phyloP scores from a whole-genome alignment of 805 yeast genomes.

The Candida bentonensis region DNA sequence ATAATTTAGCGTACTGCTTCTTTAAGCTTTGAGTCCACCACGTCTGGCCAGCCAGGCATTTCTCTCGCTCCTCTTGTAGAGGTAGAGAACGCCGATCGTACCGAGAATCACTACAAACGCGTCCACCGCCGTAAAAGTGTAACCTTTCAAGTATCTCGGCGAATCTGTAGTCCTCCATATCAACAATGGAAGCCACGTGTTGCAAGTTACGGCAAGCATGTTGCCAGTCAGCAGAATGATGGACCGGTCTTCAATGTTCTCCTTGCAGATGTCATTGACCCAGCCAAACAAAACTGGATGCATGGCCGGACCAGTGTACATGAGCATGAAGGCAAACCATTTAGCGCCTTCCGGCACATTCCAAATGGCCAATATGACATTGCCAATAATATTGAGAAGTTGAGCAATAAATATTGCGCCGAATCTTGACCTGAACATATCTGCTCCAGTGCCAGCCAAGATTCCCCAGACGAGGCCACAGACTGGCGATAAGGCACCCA shows the following conservation, averaged over 20 bases:
- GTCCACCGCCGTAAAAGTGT: constrained; percentile 6
- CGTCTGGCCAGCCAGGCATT: too few relatives aligned
- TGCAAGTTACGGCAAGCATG: constrained; percentile 34
- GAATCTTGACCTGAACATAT: constrained; percentile 38
- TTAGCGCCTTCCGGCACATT: constrained; percentile 38
- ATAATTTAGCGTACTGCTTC: too few relatives aligned
- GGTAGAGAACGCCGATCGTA: too few relatives aligned
- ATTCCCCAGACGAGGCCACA: constrained; percentile 34
- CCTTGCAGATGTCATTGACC: constrained; percentile 42
- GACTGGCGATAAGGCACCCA: constrained; percentile 44
- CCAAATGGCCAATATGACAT: constrained; percentile 41
- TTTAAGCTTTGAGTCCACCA: too few relatives aligned
- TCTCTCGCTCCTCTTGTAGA: too few relatives aligned
- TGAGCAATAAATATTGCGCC: constrained; percentile 40
- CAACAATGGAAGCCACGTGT: constrained; percentile 37
- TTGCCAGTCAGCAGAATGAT: constrained; percentile 36
- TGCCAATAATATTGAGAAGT: constrained; percentile 37
- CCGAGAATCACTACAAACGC: too few relatives aligned
- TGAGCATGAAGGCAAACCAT: constrained; percentile 48
- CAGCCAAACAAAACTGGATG: constrained; percentile 46
- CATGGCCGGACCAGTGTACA: constrained; percentile 46
- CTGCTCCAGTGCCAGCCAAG: constrained; percentile 25
- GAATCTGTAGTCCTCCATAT: constrained; percentile 23
- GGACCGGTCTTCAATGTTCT: constrained; percentile 37
- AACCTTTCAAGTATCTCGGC: constrained; percentile 17